Base-by-base conservation (phyloP, 306 rosid species). In the Sicyos baderoa region DNA sequence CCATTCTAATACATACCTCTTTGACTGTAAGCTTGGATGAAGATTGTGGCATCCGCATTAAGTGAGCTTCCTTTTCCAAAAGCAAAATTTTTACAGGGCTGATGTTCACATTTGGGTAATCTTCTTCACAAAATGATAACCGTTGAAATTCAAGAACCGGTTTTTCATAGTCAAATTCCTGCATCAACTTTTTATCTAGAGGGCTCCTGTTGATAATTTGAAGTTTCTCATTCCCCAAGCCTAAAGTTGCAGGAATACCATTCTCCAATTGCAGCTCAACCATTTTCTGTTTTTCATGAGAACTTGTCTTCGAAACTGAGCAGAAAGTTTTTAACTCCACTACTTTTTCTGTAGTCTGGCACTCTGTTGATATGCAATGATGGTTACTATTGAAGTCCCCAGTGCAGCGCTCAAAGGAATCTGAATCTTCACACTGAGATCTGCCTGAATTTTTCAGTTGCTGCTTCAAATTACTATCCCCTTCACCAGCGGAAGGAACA, bases 231-330 rank as follows among this genome's bases (percentile, higher is more conserved):
- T 82, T 85, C 74, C 29, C 16, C 23, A 50, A 57, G 56, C 58
- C 65, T 35, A 76, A 71, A 72, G 87, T 76, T 72, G 79, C 64
- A 57, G 80, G 66, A 42, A 61, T 74, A 56, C 50, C 68, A 49
- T 70, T 68, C 71, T 54, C 57, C 35, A 49, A 45, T 64, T 74
- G 75, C 29, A 40, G 58, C 53, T 77, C 88, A 70, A 61, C 75
- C 81, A 82, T 85, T 75, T 84, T 85, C 78, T 82, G 83, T 69
- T 89, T 86, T 25, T 72, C 79, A 72, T 72, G 83, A 80, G 82
- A 70, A 58, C 63, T 61, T 74, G 68, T 79, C 72, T 79, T 83
- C 77, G 73, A 29, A 78, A 74, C 79, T 70, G 76, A 68, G 64
- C 72, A 50, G 66, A 64, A 69, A 75, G 56, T 57, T 22, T 68